Evolutionary conservation across 2,329 filamentous ascomycete species (phyloP).

Genomic region (Xylariaceae sp.): DNA sequence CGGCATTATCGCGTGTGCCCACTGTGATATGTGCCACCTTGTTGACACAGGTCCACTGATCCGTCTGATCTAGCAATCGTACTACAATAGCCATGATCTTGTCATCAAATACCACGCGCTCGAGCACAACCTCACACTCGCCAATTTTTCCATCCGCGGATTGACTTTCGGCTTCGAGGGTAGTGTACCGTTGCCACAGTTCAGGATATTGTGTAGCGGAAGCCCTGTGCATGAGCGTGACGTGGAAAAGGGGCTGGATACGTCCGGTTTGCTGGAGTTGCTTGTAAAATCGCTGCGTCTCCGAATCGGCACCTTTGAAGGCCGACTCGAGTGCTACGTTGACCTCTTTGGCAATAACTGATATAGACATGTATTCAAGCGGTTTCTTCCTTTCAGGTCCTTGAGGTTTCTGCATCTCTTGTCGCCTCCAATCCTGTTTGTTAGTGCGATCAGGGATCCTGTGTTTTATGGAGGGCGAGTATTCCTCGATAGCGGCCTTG

Average conservation of each 20-base stretch:
- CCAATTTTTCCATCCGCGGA: constrained; percentile 51
- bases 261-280: constrained; percentile 69
- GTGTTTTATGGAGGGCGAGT: constrained; percentile 72
- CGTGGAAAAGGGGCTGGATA: constrained; percentile 82
- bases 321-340: constrained; percentile 60
- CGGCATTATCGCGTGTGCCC: constrained; percentile 66
- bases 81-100: constrained; percentile 90
- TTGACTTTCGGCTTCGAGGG: constrained; percentile 44
- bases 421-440: constrained; percentile 44
- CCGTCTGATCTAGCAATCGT: constrained; percentile 57
- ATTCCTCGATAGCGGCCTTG: constrained; percentile 67
- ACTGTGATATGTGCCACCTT: constrained; percentile 81
- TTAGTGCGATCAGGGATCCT: constrained; percentile 59
- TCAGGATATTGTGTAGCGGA: constrained; percentile 56
- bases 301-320: constrained; percentile 54
- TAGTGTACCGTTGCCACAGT: constrained; percentile 70
- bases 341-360: constrained; percentile 42
- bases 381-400: constrained; percentile 44
- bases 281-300: constrained; percentile 65
- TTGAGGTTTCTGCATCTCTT: constrained; percentile 36
- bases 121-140: constrained; percentile 58
- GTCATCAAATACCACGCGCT: constrained; percentile 76
- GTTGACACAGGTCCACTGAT: constrained; percentile 68
- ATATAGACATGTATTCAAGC: constrained; percentile 56
- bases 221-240: constrained; percentile 85